These are phyloP conservation scores for Selaginella moellendorffii DNA, from an alignment of 75 land plant genomes.

Conservation along the genomic window DNA sequence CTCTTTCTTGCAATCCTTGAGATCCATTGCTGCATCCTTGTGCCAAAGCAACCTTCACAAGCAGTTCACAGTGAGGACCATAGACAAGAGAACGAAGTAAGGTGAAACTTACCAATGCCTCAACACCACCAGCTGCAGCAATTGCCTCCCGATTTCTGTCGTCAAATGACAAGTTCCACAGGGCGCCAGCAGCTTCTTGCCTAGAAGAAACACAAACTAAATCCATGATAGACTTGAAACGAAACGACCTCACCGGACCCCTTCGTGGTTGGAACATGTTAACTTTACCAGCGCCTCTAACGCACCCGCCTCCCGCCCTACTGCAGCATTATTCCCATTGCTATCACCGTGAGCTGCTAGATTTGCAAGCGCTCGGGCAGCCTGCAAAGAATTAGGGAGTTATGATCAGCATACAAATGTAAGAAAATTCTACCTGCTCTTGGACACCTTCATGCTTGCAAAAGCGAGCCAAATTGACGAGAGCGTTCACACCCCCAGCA, in stretches of 20 bases:
- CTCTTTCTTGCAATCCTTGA: constrained; percentile 95
- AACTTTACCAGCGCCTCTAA: constrained; percentile 94
- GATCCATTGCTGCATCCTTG: constrained; percentile 84
- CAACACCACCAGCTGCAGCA: constrained; percentile 95
- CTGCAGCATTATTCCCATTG: constrained; percentile 94
- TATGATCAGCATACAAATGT: not conserved
- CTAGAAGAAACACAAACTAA: constrained; percentile 22
- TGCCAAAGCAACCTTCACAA: constrained; percentile 72
- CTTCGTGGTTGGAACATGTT: constrained; percentile 77
- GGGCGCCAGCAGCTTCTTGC: constrained; percentile 99
- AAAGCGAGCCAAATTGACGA: constrained; percentile 82
- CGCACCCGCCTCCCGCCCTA: constrained; percentile 89
- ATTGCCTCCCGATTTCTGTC: constrained; percentile 98
- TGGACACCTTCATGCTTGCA: constrained; percentile 94
- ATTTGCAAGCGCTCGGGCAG: constrained; percentile 97
- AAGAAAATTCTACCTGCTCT: constrained; percentile 62
- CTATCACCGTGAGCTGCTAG: constrained; percentile 99
- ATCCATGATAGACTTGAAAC: not conserved
- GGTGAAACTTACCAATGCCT: constrained; percentile 76
- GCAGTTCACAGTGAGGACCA: too few relatives aligned
- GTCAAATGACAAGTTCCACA: constrained; percentile 98
- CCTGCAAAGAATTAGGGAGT: constrained; percentile 32
- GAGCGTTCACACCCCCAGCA: constrained; percentile 88
- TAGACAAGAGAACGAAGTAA: too few relatives aligned
- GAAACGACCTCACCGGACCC: constrained; percentile 58